A percentile compares a stretch with the other conserved stretches of the same genome.
phyloP scores from a whole-genome alignment of 176 grass and related monocot species.

The Oryza meyeriana region DNA sequence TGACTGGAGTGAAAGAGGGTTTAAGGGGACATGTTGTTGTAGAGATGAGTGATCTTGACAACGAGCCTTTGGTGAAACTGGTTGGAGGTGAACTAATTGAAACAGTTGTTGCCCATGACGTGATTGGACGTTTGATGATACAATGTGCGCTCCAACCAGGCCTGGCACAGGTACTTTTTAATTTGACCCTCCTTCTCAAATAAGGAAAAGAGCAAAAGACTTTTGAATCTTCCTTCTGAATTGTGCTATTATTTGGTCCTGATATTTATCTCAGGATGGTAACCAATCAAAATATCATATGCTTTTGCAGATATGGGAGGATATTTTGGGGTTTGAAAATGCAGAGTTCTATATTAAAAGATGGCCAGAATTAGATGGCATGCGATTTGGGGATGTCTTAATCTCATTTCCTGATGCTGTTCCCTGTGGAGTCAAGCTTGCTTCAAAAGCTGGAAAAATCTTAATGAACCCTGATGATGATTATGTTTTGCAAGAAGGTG shows the following conservation, averaged over 20 bases:
- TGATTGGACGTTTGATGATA: slow-evolving; percentile 99
- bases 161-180: slow-evolving; percentile 75
- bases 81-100: slow-evolving; percentile 93
- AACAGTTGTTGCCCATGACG: slow-evolving; percentile 98
- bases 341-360: slow-evolving; percentile 97
- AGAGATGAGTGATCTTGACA: slow-evolving; percentile 98
- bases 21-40: slow-evolving; percentile 92
- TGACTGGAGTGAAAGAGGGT: slow-evolving; percentile 96
- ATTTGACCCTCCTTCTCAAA: background rate
- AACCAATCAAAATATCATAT: background rate
- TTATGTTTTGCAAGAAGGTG: slow-evolving; percentile 88
- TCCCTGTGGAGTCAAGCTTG: slow-evolving; percentile 90
- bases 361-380: slow-evolving; percentile 89
- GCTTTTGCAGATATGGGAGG: slow-evolving; percentile 94
- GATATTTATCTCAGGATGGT: background rate
- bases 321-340: slow-evolving; percentile 99
- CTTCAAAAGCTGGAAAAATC: slow-evolving; percentile 75
- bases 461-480: slow-evolving; percentile 85
- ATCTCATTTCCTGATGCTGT: slow-evolving; percentile 96
- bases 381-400: slow-evolving; percentile 82
- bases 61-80: slow-evolving; percentile 97
- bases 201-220: background rate
- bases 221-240: slow-evolving; percentile 11
- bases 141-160: slow-evolving; percentile 98
- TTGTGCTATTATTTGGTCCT: background rate